Percentiles rank a stretch among this genome's conserved stretches.
Conservation (phyloP, 495 filamentous ascomycete species). For the Darksidea phi region DNA sequence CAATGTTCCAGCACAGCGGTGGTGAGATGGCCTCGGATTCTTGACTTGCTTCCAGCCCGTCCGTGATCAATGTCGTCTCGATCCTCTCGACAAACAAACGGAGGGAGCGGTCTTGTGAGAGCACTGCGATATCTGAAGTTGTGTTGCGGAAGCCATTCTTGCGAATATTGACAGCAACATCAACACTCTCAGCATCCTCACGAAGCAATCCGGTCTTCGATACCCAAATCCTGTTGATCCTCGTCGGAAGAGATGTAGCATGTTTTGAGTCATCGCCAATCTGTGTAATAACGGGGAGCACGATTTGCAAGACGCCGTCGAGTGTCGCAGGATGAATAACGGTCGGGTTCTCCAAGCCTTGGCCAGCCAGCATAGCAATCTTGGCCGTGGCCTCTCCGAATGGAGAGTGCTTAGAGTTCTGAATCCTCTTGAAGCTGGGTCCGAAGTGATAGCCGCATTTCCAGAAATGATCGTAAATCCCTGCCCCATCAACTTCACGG, state of each 20-base stretch:
- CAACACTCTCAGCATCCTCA: neutral
- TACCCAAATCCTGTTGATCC: conserved; percentile 4
- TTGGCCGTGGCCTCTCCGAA: neutral
- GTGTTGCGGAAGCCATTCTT: neutral
- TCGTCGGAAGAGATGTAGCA: conserved; percentile 3
- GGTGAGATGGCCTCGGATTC: neutral
- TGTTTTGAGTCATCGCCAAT: neutral
- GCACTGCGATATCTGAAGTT: conserved; percentile 2
- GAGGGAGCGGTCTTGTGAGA: neutral
- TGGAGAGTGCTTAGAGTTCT: neutral
- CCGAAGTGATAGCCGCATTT: conserved; percentile 5
- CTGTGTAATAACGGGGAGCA: conserved; percentile 1
- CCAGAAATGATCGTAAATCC: neutral
- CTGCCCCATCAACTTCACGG: neutral
- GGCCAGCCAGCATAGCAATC: neutral
- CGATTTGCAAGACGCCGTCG: conserved; percentile 8
- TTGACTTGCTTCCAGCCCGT: neutral
- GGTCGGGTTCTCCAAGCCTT: neutral
- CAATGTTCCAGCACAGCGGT: conserved; percentile 9
- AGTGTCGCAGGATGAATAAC: conserved; percentile 13
- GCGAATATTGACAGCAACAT: neutral
- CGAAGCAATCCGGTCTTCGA: neutral
- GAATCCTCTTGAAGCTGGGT: neutral
- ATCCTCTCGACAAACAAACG: conserved; percentile 2
- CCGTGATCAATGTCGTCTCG: conserved; percentile 5